These are phyloP conservation scores for Colletotrichum costaricense DNA, from an alignment of 2,329 filamentous ascomycete species.

Conservation along the genomic window DNA sequence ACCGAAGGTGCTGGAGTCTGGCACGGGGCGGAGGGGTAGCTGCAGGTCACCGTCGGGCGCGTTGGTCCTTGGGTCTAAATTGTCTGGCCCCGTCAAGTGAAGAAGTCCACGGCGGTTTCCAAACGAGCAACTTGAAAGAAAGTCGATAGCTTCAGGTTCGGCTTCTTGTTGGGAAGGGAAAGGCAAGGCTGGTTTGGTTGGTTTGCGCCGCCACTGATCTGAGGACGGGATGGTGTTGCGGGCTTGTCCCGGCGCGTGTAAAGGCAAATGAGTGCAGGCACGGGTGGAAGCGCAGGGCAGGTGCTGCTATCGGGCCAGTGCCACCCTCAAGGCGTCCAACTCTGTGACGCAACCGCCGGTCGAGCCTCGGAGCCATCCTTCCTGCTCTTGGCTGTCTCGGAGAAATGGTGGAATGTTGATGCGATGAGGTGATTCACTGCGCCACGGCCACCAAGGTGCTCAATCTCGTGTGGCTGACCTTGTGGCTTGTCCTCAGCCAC, in stretches of 20 bases:
- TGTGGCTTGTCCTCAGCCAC: neutral
- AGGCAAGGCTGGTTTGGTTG: neutral
- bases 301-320: slow-evolving; percentile 2
- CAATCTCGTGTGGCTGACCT: neutral
- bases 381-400: neutral
- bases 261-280: neutral
- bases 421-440: slow-evolving; percentile 1
- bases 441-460: slow-evolving; percentile 1
- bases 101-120: neutral
- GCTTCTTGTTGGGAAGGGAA: neutral
- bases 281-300: slow-evolving; percentile 4
- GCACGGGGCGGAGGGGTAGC: slow-evolving; percentile 18
- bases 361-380: neutral
- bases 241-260: slow-evolving; percentile 20
- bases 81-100: neutral
- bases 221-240: slow-evolving; percentile 2
- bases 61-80: neutral
- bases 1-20: slow-evolving; percentile 16
- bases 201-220: slow-evolving; percentile 1
- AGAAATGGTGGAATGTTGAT: slow-evolving; percentile 6
- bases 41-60: neutral
- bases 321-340: slow-evolving; percentile 31
- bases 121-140: neutral
- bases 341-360: slow-evolving; percentile 36
- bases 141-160: neutral